Evolutionary conservation across 345 rosid species (phyloP).

Genomic region (Lagerstroemia speciosa): DNA sequence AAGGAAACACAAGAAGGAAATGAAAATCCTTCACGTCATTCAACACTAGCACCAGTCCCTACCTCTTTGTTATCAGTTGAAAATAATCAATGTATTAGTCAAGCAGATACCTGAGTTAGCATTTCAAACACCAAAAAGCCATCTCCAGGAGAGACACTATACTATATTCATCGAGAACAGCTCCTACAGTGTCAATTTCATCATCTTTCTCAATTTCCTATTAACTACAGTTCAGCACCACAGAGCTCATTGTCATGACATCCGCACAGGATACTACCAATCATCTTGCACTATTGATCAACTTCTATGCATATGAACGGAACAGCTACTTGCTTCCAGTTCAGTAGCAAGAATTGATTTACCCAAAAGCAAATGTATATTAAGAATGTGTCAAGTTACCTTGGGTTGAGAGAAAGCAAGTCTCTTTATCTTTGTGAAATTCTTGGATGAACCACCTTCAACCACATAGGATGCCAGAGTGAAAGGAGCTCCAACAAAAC

Average conservation of each 20-base stretch:
- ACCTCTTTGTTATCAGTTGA: no score
- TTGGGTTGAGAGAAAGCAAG: constrained; percentile 90
- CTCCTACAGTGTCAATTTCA: neutral
- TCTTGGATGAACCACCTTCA: constrained; percentile 95
- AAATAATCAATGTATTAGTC: neutral
- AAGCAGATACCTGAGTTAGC: neutral
- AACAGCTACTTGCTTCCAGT: neutral
- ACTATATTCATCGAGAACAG: neutral
- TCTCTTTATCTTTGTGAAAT: constrained; percentile 74
- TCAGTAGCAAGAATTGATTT: neutral
- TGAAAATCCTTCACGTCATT: neutral
- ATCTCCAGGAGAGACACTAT: neutral
- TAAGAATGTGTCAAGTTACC: constrained; percentile 25
- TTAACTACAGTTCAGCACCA: neutral
- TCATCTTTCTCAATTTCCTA: neutral
- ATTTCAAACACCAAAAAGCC: neutral
- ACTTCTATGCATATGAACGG: neutral
- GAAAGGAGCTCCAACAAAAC: constrained; percentile 98
- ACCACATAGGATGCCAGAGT: constrained; percentile 92
- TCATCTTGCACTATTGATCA: neutral
- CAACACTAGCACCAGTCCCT: neutral
- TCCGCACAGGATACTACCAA: neutral
- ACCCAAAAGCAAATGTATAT: neutral
- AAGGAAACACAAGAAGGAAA: neutral
- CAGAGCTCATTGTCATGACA: no score